phyloP scores from a whole-genome alignment of 148 eudicot species.

The Nepenthes mirabilis region DNA sequence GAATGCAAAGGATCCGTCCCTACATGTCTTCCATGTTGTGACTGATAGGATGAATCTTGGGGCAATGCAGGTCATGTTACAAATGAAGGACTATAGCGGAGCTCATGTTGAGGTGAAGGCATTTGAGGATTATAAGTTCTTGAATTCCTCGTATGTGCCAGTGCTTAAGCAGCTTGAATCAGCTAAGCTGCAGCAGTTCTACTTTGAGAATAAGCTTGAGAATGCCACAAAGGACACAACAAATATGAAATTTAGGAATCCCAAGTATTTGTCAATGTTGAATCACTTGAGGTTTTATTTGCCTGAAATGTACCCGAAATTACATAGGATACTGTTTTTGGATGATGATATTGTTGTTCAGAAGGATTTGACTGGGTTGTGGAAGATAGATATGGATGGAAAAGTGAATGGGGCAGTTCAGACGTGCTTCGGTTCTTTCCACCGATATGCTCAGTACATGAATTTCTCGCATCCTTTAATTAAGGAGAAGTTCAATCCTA shows the following conservation, averaged over 20 bases:
- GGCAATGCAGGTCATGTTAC: conserved; percentile 28
- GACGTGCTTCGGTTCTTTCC: conserved; percentile 24
- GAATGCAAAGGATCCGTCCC: conserved; percentile 21
- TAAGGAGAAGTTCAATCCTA: conserved; percentile 21
- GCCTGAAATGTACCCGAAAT: conserved; percentile 27
- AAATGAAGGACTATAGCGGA: conserved; percentile 21
- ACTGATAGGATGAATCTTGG: conserved; percentile 30
- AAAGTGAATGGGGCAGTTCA: conserved; percentile 26
- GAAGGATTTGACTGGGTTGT: conserved; percentile 26
- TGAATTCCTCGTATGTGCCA: conserved; percentile 25
- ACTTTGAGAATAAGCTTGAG: conserved; percentile 24
- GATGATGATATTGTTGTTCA: conserved; percentile 25
- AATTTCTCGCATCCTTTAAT: conserved; percentile 26
- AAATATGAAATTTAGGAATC: conserved; percentile 30
- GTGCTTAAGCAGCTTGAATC: conserved; percentile 28
- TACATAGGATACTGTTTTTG: conserved; percentile 24
- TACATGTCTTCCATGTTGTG: conserved; percentile 26
- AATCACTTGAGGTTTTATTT: conserved; percentile 25
- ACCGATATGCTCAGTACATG: conserved; percentile 24
- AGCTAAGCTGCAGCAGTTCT: conserved; percentile 21
- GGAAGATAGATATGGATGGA: conserved; percentile 30
- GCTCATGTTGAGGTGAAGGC: conserved; percentile 28
- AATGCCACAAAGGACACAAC: conserved; percentile 26
- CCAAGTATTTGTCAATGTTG: conserved; percentile 24
- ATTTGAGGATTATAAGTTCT: conserved; percentile 21